Evolutionary conservation across 2,329 filamentous ascomycete genomes (phyloP).

Genomic region (Cadophora luteo-olivacea): DNA sequence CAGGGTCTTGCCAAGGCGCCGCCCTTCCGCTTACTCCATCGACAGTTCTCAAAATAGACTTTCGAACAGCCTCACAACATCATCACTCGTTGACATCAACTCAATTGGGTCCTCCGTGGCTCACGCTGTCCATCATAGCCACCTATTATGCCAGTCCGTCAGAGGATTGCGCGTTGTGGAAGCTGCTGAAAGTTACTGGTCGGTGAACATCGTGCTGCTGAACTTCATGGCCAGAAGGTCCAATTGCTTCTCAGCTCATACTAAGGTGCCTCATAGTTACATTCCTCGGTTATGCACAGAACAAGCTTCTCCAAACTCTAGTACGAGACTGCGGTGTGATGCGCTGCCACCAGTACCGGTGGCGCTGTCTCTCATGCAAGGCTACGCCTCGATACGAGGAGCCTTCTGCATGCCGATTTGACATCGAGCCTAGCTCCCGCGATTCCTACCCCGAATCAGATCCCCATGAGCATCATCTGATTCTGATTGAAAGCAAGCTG

Average conservation of each 20-base stretch:
- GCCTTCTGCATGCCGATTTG: background rate
- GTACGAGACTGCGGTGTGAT: background rate
- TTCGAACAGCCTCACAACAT: background rate
- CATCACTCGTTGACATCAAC: conserved; percentile 4
- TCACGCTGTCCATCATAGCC: background rate
- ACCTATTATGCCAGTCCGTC: background rate
- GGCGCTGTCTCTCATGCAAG: conserved; percentile 9
- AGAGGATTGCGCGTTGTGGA: background rate
- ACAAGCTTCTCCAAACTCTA: conserved; percentile 9
- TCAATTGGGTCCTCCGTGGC: background rate
- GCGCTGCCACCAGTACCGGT: background rate
- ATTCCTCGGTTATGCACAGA: conserved; percentile 13
- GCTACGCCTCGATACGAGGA: conserved; percentile 19
- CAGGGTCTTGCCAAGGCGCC: conserved; percentile 12
- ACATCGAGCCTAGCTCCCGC: background rate
- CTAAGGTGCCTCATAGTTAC: conserved; percentile 2
- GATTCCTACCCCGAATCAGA: background rate
- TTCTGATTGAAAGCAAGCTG: conserved; percentile 6
- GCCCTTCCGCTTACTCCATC: background rate
- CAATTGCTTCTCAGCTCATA: conserved; percentile 2
- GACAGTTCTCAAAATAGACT: conserved; percentile 12
- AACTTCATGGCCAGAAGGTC: conserved; percentile 4
- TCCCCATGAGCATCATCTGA: conserved; percentile 16
- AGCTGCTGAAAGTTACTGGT: background rate
- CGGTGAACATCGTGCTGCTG: background rate